Evolutionary conservation across 2,329 filamentous ascomycete species (phyloP).

Genomic region (Madurella fahalii): DNA sequence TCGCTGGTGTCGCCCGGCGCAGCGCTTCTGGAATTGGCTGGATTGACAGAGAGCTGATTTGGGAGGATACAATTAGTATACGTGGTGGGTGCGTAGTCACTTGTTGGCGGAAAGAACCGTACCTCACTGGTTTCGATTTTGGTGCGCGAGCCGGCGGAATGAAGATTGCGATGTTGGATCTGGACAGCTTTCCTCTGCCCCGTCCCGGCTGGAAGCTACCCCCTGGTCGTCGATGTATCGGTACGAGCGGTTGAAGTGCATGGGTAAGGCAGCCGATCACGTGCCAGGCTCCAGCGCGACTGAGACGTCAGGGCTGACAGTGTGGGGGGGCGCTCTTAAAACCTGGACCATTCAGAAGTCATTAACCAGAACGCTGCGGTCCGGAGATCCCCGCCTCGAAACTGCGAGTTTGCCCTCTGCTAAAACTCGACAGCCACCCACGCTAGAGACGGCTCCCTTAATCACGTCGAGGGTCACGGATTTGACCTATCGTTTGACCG

Average conservation of each 20-base stretch:
- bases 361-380: slow-evolving; percentile 4
- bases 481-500: background rate
- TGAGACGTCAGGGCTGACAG: slow-evolving; percentile 23
- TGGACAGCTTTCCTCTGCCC: slow-evolving; percentile 27
- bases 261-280: slow-evolving; percentile 8
- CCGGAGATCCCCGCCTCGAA: slow-evolving; percentile 17
- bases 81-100: background rate
- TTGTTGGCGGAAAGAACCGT: background rate
- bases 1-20: background rate
- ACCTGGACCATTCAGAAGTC: slow-evolving; percentile 13
- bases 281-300: slow-evolving; percentile 5
- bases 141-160: background rate
- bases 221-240: slow-evolving; percentile 10
- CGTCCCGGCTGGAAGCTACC: slow-evolving; percentile 1
- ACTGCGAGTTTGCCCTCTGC: slow-evolving; percentile 16
- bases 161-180: slow-evolving; percentile 13
- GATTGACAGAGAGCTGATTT: background rate
- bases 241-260: slow-evolving; percentile 2
- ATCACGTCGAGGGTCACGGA: background rate
- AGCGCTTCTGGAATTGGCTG: background rate
- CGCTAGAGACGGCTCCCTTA: background rate
- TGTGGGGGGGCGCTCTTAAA: slow-evolving; percentile 12
- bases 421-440: slow-evolving; percentile 9
- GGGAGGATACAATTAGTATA: background rate
- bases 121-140: slow-evolving; percentile 1